Evolutionary conservation across 2,329 filamentous ascomycete species (phyloP).

Genomic region (Lachnellula hyalina): DNA sequence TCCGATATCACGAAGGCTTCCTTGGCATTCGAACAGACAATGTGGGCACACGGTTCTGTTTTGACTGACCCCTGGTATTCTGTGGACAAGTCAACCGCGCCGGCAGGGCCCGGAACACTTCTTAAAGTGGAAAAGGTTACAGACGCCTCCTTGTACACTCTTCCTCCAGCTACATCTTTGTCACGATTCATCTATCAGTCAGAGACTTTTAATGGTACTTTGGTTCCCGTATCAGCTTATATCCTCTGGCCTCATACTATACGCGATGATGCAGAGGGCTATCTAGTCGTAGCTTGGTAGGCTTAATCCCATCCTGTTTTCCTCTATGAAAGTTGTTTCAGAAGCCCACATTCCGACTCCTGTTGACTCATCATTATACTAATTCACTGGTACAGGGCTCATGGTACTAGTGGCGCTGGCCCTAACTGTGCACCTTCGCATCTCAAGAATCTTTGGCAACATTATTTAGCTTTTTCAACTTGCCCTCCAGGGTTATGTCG

Average conservation of each 20-base stretch:
- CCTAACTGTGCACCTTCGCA: constrained; percentile 37
- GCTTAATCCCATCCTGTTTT: too few species aligned
- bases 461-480: constrained; percentile 35
- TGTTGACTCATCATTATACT: too few species aligned
- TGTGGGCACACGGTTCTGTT: neutral
- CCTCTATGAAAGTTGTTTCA: too few species aligned
- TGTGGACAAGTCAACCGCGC: neutral
- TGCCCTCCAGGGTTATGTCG: constrained; percentile 39
- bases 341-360: too few species aligned
- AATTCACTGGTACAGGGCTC: constrained; percentile 14
- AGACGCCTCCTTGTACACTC: neutral
- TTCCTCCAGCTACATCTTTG: constrained; percentile 1
- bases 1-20: neutral
- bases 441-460: constrained; percentile 37
- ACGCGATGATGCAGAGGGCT: neutral
- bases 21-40: neutral
- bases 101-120: neutral
- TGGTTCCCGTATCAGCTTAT: neutral
- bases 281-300: constrained; percentile 5
- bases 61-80: neutral
- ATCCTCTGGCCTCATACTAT: constrained; percentile 1
- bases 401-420: constrained; percentile 40
- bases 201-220: neutral
- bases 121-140: neutral
- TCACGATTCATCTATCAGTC: constrained; percentile 2